Base-by-base conservation (phyloP, 2,329 filamentous ascomycete genomes). In the Neofusicoccum kwambonambiense region DNA sequence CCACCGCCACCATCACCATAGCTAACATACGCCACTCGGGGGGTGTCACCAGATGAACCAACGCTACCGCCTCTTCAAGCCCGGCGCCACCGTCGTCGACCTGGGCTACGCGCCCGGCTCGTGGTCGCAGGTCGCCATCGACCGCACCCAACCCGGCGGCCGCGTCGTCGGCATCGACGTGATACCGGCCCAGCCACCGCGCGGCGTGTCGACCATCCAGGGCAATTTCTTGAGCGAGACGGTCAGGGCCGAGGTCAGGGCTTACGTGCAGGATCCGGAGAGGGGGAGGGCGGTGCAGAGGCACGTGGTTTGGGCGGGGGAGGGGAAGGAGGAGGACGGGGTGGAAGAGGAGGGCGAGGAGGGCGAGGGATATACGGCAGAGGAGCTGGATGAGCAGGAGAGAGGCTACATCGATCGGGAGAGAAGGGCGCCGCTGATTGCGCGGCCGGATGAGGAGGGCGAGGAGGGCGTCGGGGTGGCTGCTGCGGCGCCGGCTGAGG, bases 201-300 rank as follows among this genome's bases (percentile, higher is more conserved):
- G 86, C 72, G 95, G 95, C 22, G 93, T 96, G n/a, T 93, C 91
- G 34, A 92, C 92, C 2, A 93, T 99, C 65, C 95, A 99, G 78
- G 95, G 96, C 54, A 91, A 99, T 75, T 98, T 99, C 69, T 82
- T 98, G 45, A 90, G 89, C 5, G 84, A 87, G 0, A 78, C 80
- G 2, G 89, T 97, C n/a, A 90, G 90, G 76, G 84, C 82, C 22
- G 86, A 94, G 76, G 89, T 97, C 44, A 89, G 90, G 75, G 83
- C 87, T 4, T 95, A 93, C 73, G 86, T 99, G 45, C 79, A 83
- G 54, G 86, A 89, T 67, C 86, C 88, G 1, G 81, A 84, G 54
- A 81, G 84, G 64, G 88, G 86, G 42, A 81, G 87, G 62, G 79
- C 81, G 4, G 79, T 79, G 27, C 69, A 64, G 65, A 71, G 72